phyloP scores from a whole-genome alignment of 2,329 filamentous ascomycete genomes.

The Triangularia verruculosa region DNA sequence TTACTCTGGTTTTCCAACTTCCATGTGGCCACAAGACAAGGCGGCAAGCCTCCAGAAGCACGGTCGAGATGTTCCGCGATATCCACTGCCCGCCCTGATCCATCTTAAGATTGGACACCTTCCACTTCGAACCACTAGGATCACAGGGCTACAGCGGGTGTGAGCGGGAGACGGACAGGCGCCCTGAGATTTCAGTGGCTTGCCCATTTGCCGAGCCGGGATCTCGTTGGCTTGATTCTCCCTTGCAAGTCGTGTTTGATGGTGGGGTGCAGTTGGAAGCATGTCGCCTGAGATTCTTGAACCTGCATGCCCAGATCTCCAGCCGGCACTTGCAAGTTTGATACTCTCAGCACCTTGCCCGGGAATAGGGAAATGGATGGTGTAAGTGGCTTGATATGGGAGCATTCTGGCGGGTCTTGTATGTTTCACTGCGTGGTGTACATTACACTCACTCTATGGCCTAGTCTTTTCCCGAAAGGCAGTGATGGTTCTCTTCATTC shows the following conservation, averaged over 20 bases:
- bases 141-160: constrained; percentile 15
- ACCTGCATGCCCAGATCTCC: constrained; percentile 24
- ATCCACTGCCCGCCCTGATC: constrained; percentile 11
- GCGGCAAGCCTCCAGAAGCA: neutral
- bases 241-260: constrained; percentile 6
- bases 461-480: no score
- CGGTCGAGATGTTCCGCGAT: constrained; percentile 20
- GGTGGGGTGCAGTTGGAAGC: constrained; percentile 10
- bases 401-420: constrained; percentile 3
- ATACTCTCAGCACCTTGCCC: neutral
- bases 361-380: neutral
- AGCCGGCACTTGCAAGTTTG: constrained; percentile 1
- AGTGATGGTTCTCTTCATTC: neutral
- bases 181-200: constrained; percentile 17
- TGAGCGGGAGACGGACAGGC: neutral
- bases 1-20: constrained; percentile 23
- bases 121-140: constrained; percentile 24
- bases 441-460: no score
- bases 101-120: constrained; percentile 15
- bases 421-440: neutral
- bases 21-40: constrained; percentile 29
- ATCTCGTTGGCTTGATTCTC: constrained; percentile 10
- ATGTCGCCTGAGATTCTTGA: constrained; percentile 13
- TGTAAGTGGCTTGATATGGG: constrained; percentile 5
- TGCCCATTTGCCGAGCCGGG: constrained; percentile 27